Conservation (phyloP, 2,329 filamentous ascomycete genomes). For the Venturia oleaginea region DNA sequence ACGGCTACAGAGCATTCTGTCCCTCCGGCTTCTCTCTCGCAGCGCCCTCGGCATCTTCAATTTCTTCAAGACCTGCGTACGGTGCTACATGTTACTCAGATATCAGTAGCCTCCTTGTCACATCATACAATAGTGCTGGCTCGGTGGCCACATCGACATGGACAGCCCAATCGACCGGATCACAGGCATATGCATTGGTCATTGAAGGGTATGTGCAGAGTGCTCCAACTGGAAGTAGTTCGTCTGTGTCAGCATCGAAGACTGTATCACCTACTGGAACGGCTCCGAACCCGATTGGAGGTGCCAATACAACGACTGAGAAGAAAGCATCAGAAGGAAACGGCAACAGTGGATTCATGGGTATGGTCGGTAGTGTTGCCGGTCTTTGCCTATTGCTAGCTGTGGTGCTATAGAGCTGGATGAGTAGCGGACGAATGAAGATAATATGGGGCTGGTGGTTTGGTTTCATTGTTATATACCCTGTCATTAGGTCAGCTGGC, state of each 20-base stretch:
- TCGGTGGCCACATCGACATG: constrained; percentile 14
- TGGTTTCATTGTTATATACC: background rate
- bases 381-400: background rate
- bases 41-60: background rate
- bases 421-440: background rate
- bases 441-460: background rate
- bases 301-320: background rate
- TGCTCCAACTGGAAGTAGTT: background rate
- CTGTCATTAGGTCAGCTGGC: background rate
- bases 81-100: constrained; percentile 7
- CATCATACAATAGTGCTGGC: constrained; percentile 18
- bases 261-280: background rate
- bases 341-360: background rate
- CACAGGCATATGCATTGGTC: constrained; percentile 22
- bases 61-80: background rate
- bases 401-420: background rate
- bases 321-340: background rate
- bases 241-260: background rate
- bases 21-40: constrained; percentile 19
- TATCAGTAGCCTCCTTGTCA: background rate
- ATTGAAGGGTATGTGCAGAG: constrained; percentile 20
- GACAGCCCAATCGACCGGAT: constrained; percentile 15
- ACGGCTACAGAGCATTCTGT: constrained; percentile 24
- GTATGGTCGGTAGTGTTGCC: background rate
- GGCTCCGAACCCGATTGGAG: background rate